Evolutionary conservation across 345 rosid genomes (phyloP).

Genomic region (Mercurialis annua): DNA sequence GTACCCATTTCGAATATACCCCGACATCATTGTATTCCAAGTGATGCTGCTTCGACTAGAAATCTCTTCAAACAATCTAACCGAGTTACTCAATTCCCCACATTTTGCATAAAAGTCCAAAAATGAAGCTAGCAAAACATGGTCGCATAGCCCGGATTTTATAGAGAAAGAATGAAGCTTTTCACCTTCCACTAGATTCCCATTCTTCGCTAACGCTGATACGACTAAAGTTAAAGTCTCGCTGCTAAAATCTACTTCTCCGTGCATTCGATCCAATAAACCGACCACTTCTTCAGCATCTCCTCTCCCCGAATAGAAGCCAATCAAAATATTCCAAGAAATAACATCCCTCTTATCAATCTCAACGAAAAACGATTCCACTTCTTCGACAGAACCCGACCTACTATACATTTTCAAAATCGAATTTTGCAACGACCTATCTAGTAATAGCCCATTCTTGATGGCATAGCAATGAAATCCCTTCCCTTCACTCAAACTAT

Average conservation of each 20-base stretch:
- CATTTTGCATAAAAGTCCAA: constrained; percentile 43
- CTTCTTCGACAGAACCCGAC: constrained; percentile 23
- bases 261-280: constrained; percentile 20
- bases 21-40: constrained; percentile 34
- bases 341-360: constrained; percentile 26
- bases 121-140: constrained; percentile 32
- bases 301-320: constrained; percentile 22
- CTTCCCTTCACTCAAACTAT: constrained; percentile 19
- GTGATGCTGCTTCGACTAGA: constrained; percentile 22
- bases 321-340: constrained; percentile 38
- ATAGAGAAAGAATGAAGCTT: constrained; percentile 28
- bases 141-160: constrained; percentile 30
- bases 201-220: constrained; percentile 23
- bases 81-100: constrained; percentile 21
- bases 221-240: constrained; percentile 30
- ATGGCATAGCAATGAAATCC: constrained; percentile 31
- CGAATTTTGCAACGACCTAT: constrained; percentile 29
- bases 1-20: constrained; percentile 30
- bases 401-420: constrained; percentile 28
- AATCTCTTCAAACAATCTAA: constrained; percentile 25
- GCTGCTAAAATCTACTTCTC: constrained; percentile 12
- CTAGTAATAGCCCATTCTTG: constrained; percentile 28
- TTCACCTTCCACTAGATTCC: constrained; percentile 24
- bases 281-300: constrained; percentile 15
- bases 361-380: constrained; percentile 20